These are phyloP conservation scores for Lachancea nothofagi DNA, from an alignment of 805 yeast genomes.

Conservation along the genomic window DNA sequence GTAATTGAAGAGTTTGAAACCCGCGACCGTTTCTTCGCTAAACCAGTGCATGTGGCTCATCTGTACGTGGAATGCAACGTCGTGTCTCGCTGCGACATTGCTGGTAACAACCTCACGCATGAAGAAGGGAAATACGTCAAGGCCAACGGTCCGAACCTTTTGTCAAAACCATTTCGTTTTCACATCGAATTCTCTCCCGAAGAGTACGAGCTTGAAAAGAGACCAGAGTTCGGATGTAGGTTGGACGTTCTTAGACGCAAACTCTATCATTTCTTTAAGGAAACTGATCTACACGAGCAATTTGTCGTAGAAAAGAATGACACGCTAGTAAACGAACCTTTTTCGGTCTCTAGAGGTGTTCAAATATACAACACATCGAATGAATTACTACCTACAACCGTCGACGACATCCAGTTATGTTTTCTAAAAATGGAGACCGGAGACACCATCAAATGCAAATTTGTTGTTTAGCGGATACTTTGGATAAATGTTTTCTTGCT, in stretches of 20 bases:
- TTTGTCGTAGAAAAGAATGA: conserved; percentile 9
- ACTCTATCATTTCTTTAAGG: conserved; percentile 49
- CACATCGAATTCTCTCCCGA: conserved; percentile 80
- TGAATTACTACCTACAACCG: conserved; percentile 22
- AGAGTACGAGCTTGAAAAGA: conserved; percentile 54
- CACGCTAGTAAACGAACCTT: conserved; percentile 15
- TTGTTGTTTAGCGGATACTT: conserved; percentile 19
- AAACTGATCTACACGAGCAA: conserved; percentile 33
- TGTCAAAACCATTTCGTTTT: conserved; percentile 42
- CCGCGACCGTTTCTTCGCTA: conserved; percentile 59
- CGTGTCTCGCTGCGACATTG: conserved; percentile 12
- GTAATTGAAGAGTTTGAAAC: conserved; percentile 37
- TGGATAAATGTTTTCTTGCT: too few species aligned
- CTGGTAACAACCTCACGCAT: conserved; percentile 11
- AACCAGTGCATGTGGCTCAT: conserved; percentile 77
- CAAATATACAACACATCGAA: conserved; percentile 33
- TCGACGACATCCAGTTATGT: conserved; percentile 46
- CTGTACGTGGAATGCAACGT: conserved; percentile 51
- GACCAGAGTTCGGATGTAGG: conserved; percentile 67
- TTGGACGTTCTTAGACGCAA: conserved; percentile 56
- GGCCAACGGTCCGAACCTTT: conserved; percentile 15
- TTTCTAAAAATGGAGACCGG: conserved; percentile 52
- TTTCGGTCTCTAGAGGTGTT: conserved; percentile 34
- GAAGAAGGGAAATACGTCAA: too few species aligned
- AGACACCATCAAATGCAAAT: conserved; percentile 36